Evolutionary conservation across 2,329 filamentous ascomycete species (phyloP), one percentile per base, ranked within the genome.

Genomic region (Talaromyces verruculosus): DNA sequence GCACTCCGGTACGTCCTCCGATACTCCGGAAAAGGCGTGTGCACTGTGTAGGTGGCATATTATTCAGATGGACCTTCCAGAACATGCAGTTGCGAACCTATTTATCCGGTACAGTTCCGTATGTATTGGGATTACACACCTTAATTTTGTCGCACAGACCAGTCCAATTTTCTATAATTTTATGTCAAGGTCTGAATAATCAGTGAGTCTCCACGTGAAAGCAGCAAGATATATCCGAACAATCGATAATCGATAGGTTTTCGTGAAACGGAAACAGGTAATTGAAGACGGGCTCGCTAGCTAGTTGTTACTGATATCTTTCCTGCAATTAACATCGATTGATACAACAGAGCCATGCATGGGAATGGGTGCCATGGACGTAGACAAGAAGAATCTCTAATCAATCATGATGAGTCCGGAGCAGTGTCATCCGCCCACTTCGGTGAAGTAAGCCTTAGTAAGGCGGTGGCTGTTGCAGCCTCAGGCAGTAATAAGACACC

Each of bases 381-480:
- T 47, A 13, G 19, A 19, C 13, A 17, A 2, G 2, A 39, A 45
- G 2, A 39, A 45, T 45, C 41, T 19, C 41, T 45, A 45, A 19
- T 45, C 41, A 45, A 19, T 43, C 41, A 6, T 39, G 37, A 17
- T 39, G 35, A 37, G 11, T 37, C 13, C 64, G 64, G 64, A 65
- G 59, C 59, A 65, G 43, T 58, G 64, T 65, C 47, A 57, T 65
- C 64, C 64, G 64, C 57, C 47, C 2, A 15, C 17, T 43, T 17
- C 47, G 30, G 33, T 19, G 51, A 10, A 57, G 35, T 28, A 51
- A 51, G 47, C 43, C 22, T 25, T 25, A 25, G 7, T 13, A 49
- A 49, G 19, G 47, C 33, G 33, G 59, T 62, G 19, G n/a, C 61
- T 5, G 33, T 22, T 19, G 15, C 13, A 35, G 51, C 51, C 51